Conservation (phyloP, 331 rosid species). For the Quercus tomentella region DNA sequence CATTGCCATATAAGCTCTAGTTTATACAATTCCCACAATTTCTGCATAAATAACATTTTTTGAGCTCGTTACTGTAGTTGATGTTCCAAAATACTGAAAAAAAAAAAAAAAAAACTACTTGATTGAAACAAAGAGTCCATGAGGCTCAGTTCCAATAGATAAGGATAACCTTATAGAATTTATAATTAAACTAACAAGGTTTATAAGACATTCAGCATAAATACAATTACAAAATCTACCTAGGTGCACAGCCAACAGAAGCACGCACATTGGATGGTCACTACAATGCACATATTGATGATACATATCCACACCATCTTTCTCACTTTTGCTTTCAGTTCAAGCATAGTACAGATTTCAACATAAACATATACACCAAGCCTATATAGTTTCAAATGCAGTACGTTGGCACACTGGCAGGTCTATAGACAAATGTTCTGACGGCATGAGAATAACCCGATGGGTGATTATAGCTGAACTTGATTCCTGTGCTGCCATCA, state of each 20-base stretch:
- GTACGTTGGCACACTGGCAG: slow-evolving; percentile 54
- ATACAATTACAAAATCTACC: not conserved
- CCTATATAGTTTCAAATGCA: slow-evolving; percentile 54
- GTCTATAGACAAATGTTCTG: slow-evolving; percentile 69
- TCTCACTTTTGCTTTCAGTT: slow-evolving; percentile 7
- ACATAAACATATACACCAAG: slow-evolving; percentile 1
- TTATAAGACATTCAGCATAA: not conserved
- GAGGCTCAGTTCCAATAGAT: not conserved
- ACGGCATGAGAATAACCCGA: slow-evolving; percentile 77
- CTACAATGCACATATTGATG: not conserved
- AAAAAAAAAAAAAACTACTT: not conserved
- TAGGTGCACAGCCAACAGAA: not conserved
- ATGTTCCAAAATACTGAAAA: not conserved
- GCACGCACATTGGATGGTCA: slow-evolving; percentile 11
- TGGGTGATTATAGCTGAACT: slow-evolving; percentile 77
- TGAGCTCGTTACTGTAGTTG: not conserved
- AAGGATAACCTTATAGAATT: not conserved
- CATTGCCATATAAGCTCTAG: too few species aligned
- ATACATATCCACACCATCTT: not conserved
- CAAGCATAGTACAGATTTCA: slow-evolving; percentile 18
- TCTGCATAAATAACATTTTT: not conserved
- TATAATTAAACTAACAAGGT: not conserved
- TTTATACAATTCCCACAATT: not conserved
- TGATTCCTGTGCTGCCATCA: slow-evolving; percentile 62
- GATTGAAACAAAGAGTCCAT: not conserved